phyloP scores from a whole-genome alignment of 495 filamentous ascomycete species.

The Geopyxis carbonaria region DNA sequence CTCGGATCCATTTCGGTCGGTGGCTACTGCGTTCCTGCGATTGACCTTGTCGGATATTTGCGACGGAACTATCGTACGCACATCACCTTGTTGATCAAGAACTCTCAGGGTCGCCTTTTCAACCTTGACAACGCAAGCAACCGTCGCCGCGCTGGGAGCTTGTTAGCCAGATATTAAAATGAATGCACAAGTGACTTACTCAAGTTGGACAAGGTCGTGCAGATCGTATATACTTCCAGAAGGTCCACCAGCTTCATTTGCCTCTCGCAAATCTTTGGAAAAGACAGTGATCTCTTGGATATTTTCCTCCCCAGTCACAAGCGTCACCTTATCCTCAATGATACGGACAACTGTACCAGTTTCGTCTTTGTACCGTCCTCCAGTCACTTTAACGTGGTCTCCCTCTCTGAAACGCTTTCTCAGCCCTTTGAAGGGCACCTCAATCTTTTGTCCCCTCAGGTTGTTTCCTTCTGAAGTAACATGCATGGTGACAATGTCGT shows the following conservation, averaged over 20 bases:
- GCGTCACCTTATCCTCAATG: slow-evolving; percentile 71
- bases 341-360: slow-evolving; percentile 94
- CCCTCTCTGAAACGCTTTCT: slow-evolving; percentile 85
- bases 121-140: slow-evolving; percentile 84
- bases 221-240: slow-evolving; percentile 73
- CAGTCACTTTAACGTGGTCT: slow-evolving; percentile 97
- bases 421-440: slow-evolving; percentile 80
- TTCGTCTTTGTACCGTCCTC: slow-evolving; percentile 80
- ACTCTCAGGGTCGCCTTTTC: slow-evolving; percentile 82
- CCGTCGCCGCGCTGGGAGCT: slow-evolving; percentile 49
- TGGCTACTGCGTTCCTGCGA: slow-evolving; percentile 68
- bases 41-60: slow-evolving; percentile 78
- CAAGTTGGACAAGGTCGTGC: slow-evolving; percentile 85
- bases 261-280: slow-evolving; percentile 87
- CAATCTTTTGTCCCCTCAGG: slow-evolving; percentile 65
- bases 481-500: slow-evolving; percentile 75
- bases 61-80: slow-evolving; percentile 66
- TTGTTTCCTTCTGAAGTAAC: slow-evolving; percentile 76
- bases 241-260: slow-evolving; percentile 70
- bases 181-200: slow-evolving; percentile 34
- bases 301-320: slow-evolving; percentile 57
- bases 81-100: slow-evolving; percentile 74
- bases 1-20: slow-evolving; percentile 83
- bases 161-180: slow-evolving; percentile 25
- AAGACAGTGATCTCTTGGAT: slow-evolving; percentile 94